phyloP scores from a whole-genome alignment of 2,329 filamentous ascomycete genomes.

The Monilinia vaccinii-corymbosi region DNA sequence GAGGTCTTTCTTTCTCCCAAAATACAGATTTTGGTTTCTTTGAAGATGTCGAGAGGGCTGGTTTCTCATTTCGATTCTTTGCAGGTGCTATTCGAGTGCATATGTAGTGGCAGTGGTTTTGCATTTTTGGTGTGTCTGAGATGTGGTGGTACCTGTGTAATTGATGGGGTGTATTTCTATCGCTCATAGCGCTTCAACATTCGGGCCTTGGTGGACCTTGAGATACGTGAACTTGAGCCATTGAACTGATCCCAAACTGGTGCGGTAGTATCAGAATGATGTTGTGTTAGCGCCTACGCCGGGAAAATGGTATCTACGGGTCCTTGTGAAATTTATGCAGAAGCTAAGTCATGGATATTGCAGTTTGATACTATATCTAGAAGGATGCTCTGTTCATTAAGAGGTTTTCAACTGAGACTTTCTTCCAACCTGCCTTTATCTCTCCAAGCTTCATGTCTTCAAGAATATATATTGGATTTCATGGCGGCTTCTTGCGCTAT shows the following conservation, averaged over 20 bases:
- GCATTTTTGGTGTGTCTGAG: no score
- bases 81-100: no score
- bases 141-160: background rate
- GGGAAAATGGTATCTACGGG: background rate
- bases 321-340: background rate
- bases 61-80: no score
- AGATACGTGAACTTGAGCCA: background rate
- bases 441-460: background rate
- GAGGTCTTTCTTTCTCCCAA: no score
- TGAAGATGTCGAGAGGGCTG: no score
- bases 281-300: background rate
- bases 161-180: background rate
- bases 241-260: background rate
- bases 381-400: background rate
- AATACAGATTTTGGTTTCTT: no score
- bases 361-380: background rate
- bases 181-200: background rate
- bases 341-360: no score
- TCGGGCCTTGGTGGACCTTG: background rate
- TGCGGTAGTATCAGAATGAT: background rate
- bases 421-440: background rate
- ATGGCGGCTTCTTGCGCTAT: background rate
- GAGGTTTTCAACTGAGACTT: background rate
- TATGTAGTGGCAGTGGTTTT: no score
- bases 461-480: background rate